phyloP scores from a whole-genome alignment of 768 basidiomycete species.

The Mycena rebaudengoi region DNA sequence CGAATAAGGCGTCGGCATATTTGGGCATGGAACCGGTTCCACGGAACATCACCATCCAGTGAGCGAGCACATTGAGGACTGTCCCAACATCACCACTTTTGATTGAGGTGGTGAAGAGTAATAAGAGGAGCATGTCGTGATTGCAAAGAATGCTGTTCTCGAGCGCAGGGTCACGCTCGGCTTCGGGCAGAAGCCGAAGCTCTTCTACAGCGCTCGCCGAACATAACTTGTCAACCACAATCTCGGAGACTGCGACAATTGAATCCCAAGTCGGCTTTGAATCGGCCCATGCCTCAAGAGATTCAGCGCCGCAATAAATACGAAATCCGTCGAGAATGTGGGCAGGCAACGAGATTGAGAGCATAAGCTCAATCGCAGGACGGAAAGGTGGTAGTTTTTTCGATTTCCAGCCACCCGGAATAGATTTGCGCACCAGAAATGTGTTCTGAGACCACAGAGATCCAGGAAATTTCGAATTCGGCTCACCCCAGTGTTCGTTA shows the following conservation, averaged over 20 bases:
- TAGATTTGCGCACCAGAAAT: not conserved
- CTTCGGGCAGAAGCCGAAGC: not conserved
- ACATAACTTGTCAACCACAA: slow-evolving; percentile 9
- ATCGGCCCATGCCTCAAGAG: slow-evolving; percentile 5
- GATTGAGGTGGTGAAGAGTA: slow-evolving; percentile 20
- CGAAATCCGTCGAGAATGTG: slow-evolving; percentile 23
- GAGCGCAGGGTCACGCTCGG: slow-evolving; percentile 8
- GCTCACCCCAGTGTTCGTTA: slow-evolving; percentile 28
- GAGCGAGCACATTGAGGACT: slow-evolving; percentile 22
- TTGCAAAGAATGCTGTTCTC: slow-evolving; percentile 31
- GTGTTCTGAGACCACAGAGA: slow-evolving; percentile 21
- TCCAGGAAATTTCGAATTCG: slow-evolving; percentile 5
- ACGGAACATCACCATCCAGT: slow-evolving; percentile 35
- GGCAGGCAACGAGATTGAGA: slow-evolving; percentile 14
- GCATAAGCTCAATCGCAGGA: slow-evolving; percentile 10
- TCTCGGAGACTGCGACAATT: not conserved
- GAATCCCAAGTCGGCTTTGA: not conserved
- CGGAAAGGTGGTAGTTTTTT: slow-evolving; percentile 21
- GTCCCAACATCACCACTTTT: slow-evolving; percentile 34
- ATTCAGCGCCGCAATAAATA: slow-evolving; percentile 1
- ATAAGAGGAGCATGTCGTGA: slow-evolving; percentile 29
- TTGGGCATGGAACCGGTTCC: slow-evolving; percentile 31
- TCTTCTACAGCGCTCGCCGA: not conserved
- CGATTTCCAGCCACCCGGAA: slow-evolving; percentile 15
- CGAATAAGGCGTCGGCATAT: slow-evolving; percentile 29